Conservation (phyloP, 345 rosid genomes). For the Microcos paniculata region DNA sequence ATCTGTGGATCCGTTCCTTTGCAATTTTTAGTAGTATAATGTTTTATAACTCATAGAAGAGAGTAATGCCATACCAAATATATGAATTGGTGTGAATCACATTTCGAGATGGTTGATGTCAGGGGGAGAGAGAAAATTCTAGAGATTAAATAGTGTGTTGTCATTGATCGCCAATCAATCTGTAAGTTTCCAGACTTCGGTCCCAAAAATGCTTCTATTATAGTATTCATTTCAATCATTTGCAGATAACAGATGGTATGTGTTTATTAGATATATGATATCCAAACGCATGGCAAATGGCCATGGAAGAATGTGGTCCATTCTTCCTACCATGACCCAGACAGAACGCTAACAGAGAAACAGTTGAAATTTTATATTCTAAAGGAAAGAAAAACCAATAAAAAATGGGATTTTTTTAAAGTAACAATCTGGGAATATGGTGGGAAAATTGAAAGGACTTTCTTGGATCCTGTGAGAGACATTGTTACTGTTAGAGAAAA, state of each 20-base stretch:
- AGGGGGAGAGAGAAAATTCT: neutral
- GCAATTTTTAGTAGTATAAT: too few species aligned
- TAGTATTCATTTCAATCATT: slow-evolving; percentile 1
- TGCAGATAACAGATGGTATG: neutral
- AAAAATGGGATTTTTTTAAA: neutral
- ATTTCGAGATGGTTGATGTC: too few species aligned
- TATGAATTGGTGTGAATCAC: too few species aligned
- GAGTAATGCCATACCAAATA: too few species aligned
- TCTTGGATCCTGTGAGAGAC: slow-evolving; percentile 17
- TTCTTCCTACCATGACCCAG: neutral
- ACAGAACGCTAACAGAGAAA: neutral
- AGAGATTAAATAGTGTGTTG: neutral
- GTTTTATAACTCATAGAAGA: too few species aligned
- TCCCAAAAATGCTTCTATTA: neutral
- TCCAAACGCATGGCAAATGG: slow-evolving; percentile 4
- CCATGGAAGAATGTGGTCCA: neutral
- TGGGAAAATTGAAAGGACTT: slow-evolving; percentile 5
- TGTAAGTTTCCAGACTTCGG: neutral
- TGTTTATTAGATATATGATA: neutral
- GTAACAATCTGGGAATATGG: neutral
- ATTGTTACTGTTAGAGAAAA: slow-evolving; percentile 24
- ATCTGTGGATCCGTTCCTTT: too few species aligned
- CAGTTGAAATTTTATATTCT: neutral
- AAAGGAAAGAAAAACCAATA: neutral
- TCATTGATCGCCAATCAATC: neutral